Base-by-base conservation (phyloP, 805 yeast species). In the Pachysolen tannophilus region DNA sequence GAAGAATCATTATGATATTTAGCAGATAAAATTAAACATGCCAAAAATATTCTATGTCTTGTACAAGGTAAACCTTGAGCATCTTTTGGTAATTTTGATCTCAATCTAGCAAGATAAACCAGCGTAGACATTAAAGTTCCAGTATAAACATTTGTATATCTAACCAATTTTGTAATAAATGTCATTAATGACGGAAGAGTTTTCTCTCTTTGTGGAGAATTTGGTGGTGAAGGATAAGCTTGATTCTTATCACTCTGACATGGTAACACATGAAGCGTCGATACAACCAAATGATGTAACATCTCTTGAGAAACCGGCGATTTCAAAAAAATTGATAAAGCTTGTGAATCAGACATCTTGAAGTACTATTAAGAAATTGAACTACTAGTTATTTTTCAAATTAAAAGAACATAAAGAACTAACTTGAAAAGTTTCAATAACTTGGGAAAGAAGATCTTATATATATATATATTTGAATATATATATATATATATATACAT, bases 11-110 rank as follows among this genome's bases (percentile, higher is more conserved):
- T 82, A 63, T 78, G 82, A 57, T 65, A 76, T 54, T 82, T 82
- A 31, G 86, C 73, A 13, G 85, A 73, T 42, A 82, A 63, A 40
- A 82, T 80, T 46, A 82, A 61, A 52, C 87, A 79, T 11, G 86
- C 82, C 37, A 82, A 65, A 45, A 82, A 75, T 41, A 82, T 78
- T 45, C 94, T 65, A 58, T 82, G 92, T 49, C 85, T 67, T 3
- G 94, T 82, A 45, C 88, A 81, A 29, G 88, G 82, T 43, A 80
- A 61, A 21, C 90, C 90, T 48, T 74, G 78, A 23, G 87, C 83
- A 44, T 79, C 82, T 39, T 64, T 61, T 35, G 90, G 90, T 34
- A 82, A 61, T 43, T 69, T 75, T 34, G 66, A 41, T 49, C 73
- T 73, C 46, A 82, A 61, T 47, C 75, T 65, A 47, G 77, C 73